Evolutionary conservation across 1,284 basidiomycete species (phyloP).

Genomic region (Stygiomarasmius scandens): DNA sequence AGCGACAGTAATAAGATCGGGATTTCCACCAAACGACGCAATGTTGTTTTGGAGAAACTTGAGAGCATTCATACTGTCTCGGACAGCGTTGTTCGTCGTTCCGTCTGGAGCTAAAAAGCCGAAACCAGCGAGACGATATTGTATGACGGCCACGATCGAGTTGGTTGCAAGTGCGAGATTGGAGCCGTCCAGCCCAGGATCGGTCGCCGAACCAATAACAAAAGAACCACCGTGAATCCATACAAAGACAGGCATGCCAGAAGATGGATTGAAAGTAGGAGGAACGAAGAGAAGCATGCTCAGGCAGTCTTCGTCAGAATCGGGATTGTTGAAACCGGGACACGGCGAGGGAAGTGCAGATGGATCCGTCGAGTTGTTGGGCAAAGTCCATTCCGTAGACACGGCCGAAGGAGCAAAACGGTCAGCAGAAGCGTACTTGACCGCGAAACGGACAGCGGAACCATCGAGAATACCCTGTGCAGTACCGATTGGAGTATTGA

Average conservation of each 20-base stretch:
- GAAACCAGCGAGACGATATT: slow-evolving; percentile 83
- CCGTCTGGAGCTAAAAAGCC: slow-evolving; percentile 74
- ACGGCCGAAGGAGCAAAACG: slow-evolving; percentile 63
- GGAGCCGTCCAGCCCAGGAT: slow-evolving; percentile 79
- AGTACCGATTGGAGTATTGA: slow-evolving; percentile 54
- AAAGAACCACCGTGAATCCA: slow-evolving; percentile 92
- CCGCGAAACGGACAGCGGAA: slow-evolving; percentile 56
- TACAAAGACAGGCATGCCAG: slow-evolving; percentile 57
- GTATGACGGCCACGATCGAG: slow-evolving; percentile 83
- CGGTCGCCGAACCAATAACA: slow-evolving; percentile 69
- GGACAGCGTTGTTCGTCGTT: slow-evolving; percentile 70
- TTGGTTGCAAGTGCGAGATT: slow-evolving; percentile 71
- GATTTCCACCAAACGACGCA: slow-evolving; percentile 70
- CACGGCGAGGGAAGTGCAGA: slow-evolving; percentile 68
- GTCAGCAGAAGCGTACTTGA: slow-evolving; percentile 63
- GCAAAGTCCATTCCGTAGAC: slow-evolving; percentile 57
- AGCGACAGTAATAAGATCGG: slow-evolving; percentile 74
- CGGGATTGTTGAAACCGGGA: slow-evolving; percentile 52
- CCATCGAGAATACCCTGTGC: slow-evolving; percentile 55
- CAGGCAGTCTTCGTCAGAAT: slow-evolving; percentile 76
- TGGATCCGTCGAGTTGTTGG: slow-evolving; percentile 58
- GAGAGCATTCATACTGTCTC: slow-evolving; percentile 72
- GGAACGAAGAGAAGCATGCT: slow-evolving; percentile 78
- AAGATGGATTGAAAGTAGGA: slow-evolving; percentile 30
- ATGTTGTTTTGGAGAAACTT: slow-evolving; percentile 65